Evolutionary conservation across 2,329 filamentous ascomycete species (phyloP), one percentile per base, ranked within the genome.

Genomic region (Colletotrichum eremochloae): DNA sequence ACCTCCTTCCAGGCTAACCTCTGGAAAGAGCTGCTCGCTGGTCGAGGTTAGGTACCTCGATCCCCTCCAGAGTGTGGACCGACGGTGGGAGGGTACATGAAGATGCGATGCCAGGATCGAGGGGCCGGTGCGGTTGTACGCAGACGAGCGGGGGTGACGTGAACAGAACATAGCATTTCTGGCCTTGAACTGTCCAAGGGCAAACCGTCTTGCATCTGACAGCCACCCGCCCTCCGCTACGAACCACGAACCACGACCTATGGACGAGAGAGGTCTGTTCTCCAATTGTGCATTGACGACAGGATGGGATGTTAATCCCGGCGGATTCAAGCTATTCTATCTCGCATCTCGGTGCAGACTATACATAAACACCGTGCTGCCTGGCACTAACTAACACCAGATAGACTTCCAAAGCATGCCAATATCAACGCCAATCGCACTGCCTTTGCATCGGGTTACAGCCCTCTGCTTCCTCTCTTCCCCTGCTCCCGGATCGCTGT

Each of bases 91-190:
- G 44, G 69, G 24, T 24, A 24, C 66, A 69, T 60, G 24, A 69
- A 63, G 52, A 69, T 69, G 52, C 40, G 58, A 69, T 57, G 57
- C 68, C 42, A 68, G 42, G 36, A 61, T 65, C 46, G 40, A 48
- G 20, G 44, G 67, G 46, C 36, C 60, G 57, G 57, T 29, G 56
- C 68, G 63, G 50, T 42, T 62, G 63, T 62, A 50, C 68, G 20
- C 53, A 56, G 53, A 38, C 20, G 11, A 38, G 12, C n/a, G 42
- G 14, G 33, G 63, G 50, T 31, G 58, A 20, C 31, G 67, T 40
- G 29, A 58, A 60, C 31, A 52, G 53, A 42, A n/a, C 52, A 42
- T 29, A 48, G 44, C 44, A 5, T 65, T 44, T 18, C 52, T 33
- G 24, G 18, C 24, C 40, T 31, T 56, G 11, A 38, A 60, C 24